Conservation (phyloP, 805 yeast species). For the Teunomyces kruisii region DNA sequence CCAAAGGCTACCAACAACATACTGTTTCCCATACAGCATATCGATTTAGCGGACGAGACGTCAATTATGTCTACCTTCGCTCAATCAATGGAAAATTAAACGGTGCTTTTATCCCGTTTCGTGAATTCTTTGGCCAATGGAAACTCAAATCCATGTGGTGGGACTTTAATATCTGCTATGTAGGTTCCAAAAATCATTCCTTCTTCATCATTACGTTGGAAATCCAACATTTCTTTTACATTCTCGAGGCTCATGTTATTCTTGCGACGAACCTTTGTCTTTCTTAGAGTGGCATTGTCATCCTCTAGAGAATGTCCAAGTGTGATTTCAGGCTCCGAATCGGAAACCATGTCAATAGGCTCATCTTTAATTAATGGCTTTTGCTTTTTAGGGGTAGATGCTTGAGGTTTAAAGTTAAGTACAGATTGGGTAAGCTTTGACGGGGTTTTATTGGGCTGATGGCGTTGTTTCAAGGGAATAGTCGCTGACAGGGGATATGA, state of each 20-base stretch:
- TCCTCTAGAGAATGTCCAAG: no score
- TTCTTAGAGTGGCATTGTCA: not conserved
- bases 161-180: not conserved
- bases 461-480: no score
- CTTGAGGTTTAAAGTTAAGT: not conserved
- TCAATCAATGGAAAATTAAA: conserved; percentile 1
- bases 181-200: conserved; percentile 1
- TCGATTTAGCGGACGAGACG: not conserved
- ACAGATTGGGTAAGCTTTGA: no score
- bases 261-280: conserved; percentile 1
- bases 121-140: not conserved
- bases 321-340: not conserved
- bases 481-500: not conserved
- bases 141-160: conserved; percentile 3
- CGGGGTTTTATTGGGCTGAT: no score
- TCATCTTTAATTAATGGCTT: not conserved
- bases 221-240: not conserved
- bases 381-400: not conserved
- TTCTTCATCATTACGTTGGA: not conserved
- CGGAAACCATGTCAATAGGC: not conserved
- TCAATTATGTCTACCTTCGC: not conserved
- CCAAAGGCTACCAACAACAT: conserved; percentile 16
- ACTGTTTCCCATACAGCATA: not conserved
- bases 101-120: not conserved
- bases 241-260: not conserved